Base-by-base conservation (phyloP, 768 basidiomycete species). In the Lyophyllum decastes region DNA sequence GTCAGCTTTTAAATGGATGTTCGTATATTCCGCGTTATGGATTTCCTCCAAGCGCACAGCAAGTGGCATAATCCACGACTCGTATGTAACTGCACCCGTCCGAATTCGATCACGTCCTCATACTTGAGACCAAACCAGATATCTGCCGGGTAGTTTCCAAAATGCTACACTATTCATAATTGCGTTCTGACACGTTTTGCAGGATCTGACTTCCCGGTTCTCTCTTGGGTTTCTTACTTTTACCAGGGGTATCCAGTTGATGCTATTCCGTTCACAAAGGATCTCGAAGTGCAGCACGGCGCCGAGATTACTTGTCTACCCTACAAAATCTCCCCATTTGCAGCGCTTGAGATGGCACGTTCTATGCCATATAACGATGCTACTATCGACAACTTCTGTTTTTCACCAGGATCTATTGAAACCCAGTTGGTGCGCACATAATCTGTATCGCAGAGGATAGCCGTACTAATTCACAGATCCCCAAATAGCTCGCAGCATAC, bases 271-370 rank as follows among this genome's bases (percentile, higher is more conserved):
- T 86, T 85, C 66, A 77, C 79, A 4, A 61, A 74, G 45, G 78
- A 78, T 3, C 66, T 86, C 2, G 66, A 72, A n/a, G 69, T 66
- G 11, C 83, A 86, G 57, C 73, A 81, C 48, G 82, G 75, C 49
- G 66, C 71, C 19, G 76, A 86, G 8, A 72, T 87, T 22, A 69
- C 74, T 43, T 87, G 85, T 60, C 68, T 88, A 11, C 87, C 86
- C 0, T 89, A 78, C 70, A 78, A 72, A 22, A 68, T 81, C 10
- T 75, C 80, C 0, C 87, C 87, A 1, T 78, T 88, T 57, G 70
- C 78, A 4, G 61, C 81, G n/a, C 65, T 82, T 4, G 75, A 81
- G 22, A 66, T 67, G 26, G 64, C 71, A 30, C 70, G 67, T 14
- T 62, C 68, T 1, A 68, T 78, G n/a, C 69, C 77, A 14, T 66